Base-by-base conservation (phyloP, 1,284 basidiomycete species). In the Trichosporon faecale region DNA sequence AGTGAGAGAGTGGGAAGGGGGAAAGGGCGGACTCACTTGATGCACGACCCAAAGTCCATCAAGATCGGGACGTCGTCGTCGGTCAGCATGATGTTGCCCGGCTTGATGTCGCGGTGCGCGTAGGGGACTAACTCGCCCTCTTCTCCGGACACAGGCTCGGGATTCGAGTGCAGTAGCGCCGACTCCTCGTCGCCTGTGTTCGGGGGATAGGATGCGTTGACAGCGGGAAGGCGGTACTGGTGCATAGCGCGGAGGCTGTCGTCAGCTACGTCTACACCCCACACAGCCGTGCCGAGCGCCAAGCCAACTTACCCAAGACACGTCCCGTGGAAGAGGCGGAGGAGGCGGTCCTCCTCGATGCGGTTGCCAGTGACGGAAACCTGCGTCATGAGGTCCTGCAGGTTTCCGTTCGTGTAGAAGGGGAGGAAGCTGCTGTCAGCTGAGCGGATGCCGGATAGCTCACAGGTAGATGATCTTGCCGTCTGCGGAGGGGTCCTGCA, bases 31-130 rank as follows among this genome's bases (percentile, higher is more conserved):
- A n/a, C 81, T 64, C 57, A 81, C 81, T 83, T 83, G 66, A 80
- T 80, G 2, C 80, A 89, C 73, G 93, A 96, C 16, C 96, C 96
- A 84, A 99, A 96, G 85, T 99, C 96, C 96, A 99, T 99, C 18
- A 99, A 88, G 73, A 99, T 92, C 0, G 95, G 92, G 12, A 89
- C 89, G 5, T 92, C 93, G 70, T 97, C 93, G 77, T 98, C 95
- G 6, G 93, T 87, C 69, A 99, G 88, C 95, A 99, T 99, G 70
- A 99, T 88, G 81, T 99, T 99, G 44, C 91, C 95, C 49, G 96
- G 97, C 84, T 99, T 99, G 78, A 99, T 86, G 84, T 99, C 96
- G 70, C 97, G 87, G 85, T 99, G 97, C 0, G 96, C 95, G 81
- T 97, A 99, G 0, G 97, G 94, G 6, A 94, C 88, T 9, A 91